These are phyloP conservation scores for Fusarium buharicum DNA, from an alignment of 2,329 filamentous ascomycete species.

Conservation along the genomic window DNA sequence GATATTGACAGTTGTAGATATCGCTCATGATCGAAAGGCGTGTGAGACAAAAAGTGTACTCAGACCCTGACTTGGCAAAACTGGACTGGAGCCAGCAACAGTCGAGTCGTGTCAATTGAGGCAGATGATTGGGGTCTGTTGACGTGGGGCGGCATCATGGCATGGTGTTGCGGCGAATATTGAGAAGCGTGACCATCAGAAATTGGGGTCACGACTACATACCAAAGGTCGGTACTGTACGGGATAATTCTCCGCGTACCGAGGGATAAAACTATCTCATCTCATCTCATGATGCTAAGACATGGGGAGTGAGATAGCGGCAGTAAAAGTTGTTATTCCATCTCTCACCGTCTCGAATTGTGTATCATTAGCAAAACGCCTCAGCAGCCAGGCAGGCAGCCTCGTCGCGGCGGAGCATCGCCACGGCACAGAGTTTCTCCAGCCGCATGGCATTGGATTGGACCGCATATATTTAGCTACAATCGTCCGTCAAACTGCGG, in stretches of 20 bases:
- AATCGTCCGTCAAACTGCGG: not conserved
- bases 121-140: constrained; percentile 44
- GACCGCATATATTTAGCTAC: constrained; percentile 1
- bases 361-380: constrained; percentile 9
- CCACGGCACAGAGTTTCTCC: constrained; percentile 27
- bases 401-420: constrained; percentile 23
- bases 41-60: constrained; percentile 34
- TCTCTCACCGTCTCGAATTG: constrained; percentile 5
- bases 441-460: constrained; percentile 8
- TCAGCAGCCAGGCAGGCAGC: constrained; percentile 24
- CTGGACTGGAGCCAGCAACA: constrained; percentile 1
- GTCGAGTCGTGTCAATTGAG: constrained; percentile 31
- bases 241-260: not conserved
- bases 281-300: not conserved
- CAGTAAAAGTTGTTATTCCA: not conserved
- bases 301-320: not conserved
- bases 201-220: constrained; percentile 27
- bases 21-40: constrained; percentile 27
- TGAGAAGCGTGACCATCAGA: constrained; percentile 33
- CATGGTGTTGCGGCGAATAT: constrained; percentile 30
- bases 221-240: constrained; percentile 5
- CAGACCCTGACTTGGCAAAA: constrained; percentile 24
- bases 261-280: not conserved
- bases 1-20: constrained; percentile 8
- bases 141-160: constrained; percentile 26